Evolutionary conservation across 345 rosid genomes (phyloP).

Genomic region (Lepidium africanum): DNA sequence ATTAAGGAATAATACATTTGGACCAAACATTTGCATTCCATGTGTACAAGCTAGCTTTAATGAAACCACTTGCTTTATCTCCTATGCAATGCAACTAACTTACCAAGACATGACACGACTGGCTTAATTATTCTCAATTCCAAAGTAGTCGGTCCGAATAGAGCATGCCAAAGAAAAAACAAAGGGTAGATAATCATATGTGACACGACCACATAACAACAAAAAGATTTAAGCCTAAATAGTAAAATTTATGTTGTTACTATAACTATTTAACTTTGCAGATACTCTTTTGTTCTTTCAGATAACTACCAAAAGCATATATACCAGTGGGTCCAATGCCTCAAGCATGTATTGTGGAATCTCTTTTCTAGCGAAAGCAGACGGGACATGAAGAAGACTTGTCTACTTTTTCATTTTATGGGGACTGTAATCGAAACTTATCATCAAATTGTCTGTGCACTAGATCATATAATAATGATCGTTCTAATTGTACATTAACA

Average conservation of each 20-base stretch:
- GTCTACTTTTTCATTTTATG: conserved; percentile 9
- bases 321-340: conserved; percentile 14
- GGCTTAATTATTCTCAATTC: neutral
- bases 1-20: neutral
- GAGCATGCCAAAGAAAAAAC: conserved; percentile 12
- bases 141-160: conserved; percentile 16
- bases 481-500: too few species aligned
- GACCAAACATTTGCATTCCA: conserved; percentile 6
- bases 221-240: neutral
- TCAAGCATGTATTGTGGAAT: conserved; percentile 17
- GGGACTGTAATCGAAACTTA: neutral
- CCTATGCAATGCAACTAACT: conserved; percentile 2
- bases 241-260: neutral
- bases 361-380: conserved; percentile 11
- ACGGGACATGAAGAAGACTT: conserved; percentile 10
- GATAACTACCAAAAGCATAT: neutral
- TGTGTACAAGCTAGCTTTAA: conserved; percentile 15
- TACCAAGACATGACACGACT: conserved; percentile 15
- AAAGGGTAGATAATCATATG: neutral
- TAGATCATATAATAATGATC: too few species aligned
- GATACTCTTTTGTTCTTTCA: neutral
- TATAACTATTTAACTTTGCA: neutral
- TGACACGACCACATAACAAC: neutral
- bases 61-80: conserved; percentile 16
- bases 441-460: too few species aligned